Conservation (phyloP, 2,329 filamentous ascomycete genomes). For the Calonectria leucothoes region DNA sequence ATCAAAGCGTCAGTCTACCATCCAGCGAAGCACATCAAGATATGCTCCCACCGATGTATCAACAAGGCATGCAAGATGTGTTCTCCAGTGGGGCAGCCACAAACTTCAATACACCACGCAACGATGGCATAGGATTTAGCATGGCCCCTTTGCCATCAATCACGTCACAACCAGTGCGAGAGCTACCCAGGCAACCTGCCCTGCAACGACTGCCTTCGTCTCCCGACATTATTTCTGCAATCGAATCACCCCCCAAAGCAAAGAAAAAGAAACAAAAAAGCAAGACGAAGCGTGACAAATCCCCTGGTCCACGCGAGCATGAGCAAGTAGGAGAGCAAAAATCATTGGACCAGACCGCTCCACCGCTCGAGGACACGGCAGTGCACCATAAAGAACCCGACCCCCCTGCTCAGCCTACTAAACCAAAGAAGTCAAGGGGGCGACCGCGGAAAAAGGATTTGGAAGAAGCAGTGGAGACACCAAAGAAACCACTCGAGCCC, state of each 20-base stretch:
- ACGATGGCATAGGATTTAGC: constrained; percentile 31
- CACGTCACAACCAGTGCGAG: constrained; percentile 12
- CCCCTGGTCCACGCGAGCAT: neutral
- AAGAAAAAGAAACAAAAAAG: constrained; percentile 19
- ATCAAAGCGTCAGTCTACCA: constrained; percentile 40
- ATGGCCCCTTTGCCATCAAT: constrained; percentile 33
- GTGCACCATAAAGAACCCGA: constrained; percentile 27
- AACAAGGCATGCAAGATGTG: constrained; percentile 32
- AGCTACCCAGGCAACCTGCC: neutral
- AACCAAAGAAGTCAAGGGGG: constrained; percentile 45
- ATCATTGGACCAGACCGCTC: neutral
- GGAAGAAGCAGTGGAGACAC: constrained; percentile 21
- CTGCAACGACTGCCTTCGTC: constrained; percentile 34
- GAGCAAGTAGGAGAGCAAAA: constrained; percentile 12
- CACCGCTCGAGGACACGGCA: constrained; percentile 2
- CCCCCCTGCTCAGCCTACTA: constrained; percentile 25
- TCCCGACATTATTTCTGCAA: constrained; percentile 37
- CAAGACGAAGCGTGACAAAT: constrained; percentile 1
- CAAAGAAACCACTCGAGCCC: constrained; percentile 15
- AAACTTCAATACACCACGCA: constrained; percentile 51
- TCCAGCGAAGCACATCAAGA: constrained; percentile 31
- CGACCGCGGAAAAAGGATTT: constrained; percentile 45
- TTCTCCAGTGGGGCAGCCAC: constrained; percentile 48
- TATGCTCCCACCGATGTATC: constrained; percentile 29
- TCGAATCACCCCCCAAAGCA: constrained; percentile 25